Base-by-base conservation (phyloP, 192 early-diverging fungal species). In the Gigaspora rosea region DNA sequence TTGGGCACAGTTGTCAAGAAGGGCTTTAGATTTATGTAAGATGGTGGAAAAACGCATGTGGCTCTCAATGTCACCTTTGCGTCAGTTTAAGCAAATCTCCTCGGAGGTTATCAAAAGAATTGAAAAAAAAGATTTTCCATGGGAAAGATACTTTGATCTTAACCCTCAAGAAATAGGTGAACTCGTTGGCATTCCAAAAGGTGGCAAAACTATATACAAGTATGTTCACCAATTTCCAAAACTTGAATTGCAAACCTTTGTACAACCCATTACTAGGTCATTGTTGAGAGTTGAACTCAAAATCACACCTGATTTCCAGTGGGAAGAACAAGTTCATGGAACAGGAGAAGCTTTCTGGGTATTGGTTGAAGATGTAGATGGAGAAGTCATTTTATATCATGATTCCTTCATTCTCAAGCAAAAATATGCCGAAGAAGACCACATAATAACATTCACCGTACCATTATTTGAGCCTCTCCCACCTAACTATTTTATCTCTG, bases 31-130 rank as follows among this genome's bases (percentile, higher is more conserved):
- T 83, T 85, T 96, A 62, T 98, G 97, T 88, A 97, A 98, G 82
- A 97, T 97, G 94, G 97, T 98, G 0, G 97, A 99, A 77, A 94
- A 92, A 79, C 87, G 92, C 33, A 93, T 93, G 85, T 99, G 98
- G 98, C 79, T 95, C 57, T 92, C 94, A 4, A 98, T 98, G 97
- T 93, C 91, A 67, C 98, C 98, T 16, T 84, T 99, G 56, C 92
- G 98, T 22, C 98, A 99, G 84, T 94, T 98, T 80, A 90, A 88
- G 74, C 81, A 80, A 11, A 87, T 94, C 73, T 93, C 94, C 10
- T 77, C 86, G 8, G 96, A 97, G 54, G 81, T 97, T 52, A 91
- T 99, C 78, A 90, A 91, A 64, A 85, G 90, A 36, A 85, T 99
- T 32, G 98, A 99, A 85, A 87, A 94, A 71, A 96, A 96, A 82